Percentiles rank a stretch among this genome's conserved stretches.
phyloP scores from a whole-genome alignment of 306 rosid species.

The Citrullus colocynthis region DNA sequence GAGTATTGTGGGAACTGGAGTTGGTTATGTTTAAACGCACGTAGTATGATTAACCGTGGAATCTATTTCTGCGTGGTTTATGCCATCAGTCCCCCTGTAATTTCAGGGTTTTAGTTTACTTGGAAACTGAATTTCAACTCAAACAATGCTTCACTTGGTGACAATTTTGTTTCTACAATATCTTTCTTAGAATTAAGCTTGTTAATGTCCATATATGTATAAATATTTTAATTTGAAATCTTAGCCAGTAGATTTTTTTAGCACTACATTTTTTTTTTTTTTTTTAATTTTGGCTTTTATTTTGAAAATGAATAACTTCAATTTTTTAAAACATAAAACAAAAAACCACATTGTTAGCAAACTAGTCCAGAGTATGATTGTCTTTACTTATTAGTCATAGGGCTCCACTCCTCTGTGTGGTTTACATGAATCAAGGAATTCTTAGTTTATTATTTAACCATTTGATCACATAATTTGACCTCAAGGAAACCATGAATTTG shows the following conservation, averaged over 20 bases:
- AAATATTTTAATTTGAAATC: neutral
- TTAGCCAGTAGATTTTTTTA: neutral
- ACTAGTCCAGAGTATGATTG: neutral
- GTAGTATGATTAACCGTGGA: neutral
- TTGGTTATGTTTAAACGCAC: neutral
- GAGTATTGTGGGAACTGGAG: neutral
- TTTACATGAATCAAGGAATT: neutral
- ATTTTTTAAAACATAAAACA: neutral
- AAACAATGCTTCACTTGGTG: neutral
- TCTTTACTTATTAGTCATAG: neutral
- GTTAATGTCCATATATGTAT: neutral
- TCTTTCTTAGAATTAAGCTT: neutral
- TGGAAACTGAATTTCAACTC: neutral
- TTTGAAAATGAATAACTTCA: neutral
- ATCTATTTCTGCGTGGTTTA: neutral
- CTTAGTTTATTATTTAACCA: neutral
- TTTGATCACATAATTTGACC: neutral
- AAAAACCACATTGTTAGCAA: neutral
- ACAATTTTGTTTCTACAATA: neutral
- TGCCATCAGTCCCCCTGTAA: neutral
- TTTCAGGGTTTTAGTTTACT: neutral
- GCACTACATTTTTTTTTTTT: neutral
- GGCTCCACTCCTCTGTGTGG: neutral
- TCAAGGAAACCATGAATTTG: neutral
- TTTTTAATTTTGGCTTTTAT: neutral